Evolutionary conservation across 1,139 yeast species (phyloP).

Genomic region (Nadsonia starkeyi-henricii): DNA sequence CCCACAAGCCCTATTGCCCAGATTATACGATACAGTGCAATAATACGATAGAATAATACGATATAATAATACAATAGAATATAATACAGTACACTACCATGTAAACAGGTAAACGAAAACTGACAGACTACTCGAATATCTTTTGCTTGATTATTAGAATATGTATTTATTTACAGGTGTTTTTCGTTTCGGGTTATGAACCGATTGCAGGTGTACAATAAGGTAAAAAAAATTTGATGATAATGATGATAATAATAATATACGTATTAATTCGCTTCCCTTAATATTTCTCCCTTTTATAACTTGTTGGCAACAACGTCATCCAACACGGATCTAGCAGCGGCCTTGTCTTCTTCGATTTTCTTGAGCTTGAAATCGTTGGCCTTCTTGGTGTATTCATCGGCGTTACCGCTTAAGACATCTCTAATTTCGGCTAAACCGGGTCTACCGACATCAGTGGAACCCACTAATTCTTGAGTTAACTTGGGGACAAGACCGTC

Average conservation of each 20-base stretch:
- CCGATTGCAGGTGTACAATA: not conserved
- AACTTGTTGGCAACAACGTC: not conserved
- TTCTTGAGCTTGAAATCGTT: not conserved
- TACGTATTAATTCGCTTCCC: not conserved
- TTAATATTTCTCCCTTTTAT: not conserved
- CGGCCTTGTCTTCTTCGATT: constrained; percentile 5
- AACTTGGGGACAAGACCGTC: constrained; percentile 7
- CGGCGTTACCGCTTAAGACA: constrained; percentile 23
- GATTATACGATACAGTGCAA: no score
- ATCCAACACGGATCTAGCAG: not conserved
- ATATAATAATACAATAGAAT: no score
- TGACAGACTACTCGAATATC: no score
- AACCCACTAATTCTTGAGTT: constrained; percentile 15
- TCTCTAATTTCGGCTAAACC: constrained; percentile 35
- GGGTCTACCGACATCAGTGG: constrained; percentile 29
- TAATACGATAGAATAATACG: no score
- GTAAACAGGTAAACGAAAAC: no score
- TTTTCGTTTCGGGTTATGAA: not conserved
- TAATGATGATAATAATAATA: not conserved
- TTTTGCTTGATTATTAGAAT: no score
- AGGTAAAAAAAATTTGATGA: not conserved
- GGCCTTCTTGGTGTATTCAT: constrained; percentile 1
- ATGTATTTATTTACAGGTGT: not conserved
- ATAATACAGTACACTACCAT: no score
- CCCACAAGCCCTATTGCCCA: no score